Evolutionary conservation across 345 rosid species (phyloP), one percentile per base, ranked within the genome.

Genomic region (Pseudoturritis turrita): DNA sequence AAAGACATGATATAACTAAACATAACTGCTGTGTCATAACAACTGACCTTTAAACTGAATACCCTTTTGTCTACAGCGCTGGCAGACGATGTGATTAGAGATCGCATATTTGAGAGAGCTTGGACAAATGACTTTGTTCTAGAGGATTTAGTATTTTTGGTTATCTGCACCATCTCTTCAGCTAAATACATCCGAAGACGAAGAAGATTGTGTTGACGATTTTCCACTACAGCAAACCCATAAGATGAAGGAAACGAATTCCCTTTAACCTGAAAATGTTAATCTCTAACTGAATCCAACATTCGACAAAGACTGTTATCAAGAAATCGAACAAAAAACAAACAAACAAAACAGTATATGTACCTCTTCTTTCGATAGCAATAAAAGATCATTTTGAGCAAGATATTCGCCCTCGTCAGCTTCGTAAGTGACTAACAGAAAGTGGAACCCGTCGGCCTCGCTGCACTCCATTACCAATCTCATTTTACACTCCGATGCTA

Each of bases 151-250:
- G 68, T 76, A 52, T 76, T 83, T 40, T 69, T 74, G 68, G 82
- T 79, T 49, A 84, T 75, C 46, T 80, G 71, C 53, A 70, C 71
- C 13, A 86, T 74, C 71, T 94, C 97, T 78, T 87, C 96, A 62
- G 73, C 82, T 65, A 94, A 81, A 84, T 77, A 88, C 98, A 91
- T 91, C 75, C 91, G 84, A 59, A 94, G 97, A 70, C 88, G 85
- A 83, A 89, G 88, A 70, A 71, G 76, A 65, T 56, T 75, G 35
- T 62, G 78, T 64, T 85, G 86, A 46, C 79, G 85, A 54, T 88
- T 84, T 77, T 94, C 98, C 81, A 94, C 99, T 65, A 91, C 61
- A 40, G 97, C 99, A 84, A 91, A 94, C 28, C 90, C 97, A 78
- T 86, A 87, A 14, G 88, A 78, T 60, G 80, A 76, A n/a, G 98